Percentiles rank a stretch among this genome's conserved stretches.
Evolutionary conservation across 805 yeast genomes (phyloP).

Genomic region (Candida pseudofarinosa): DNA sequence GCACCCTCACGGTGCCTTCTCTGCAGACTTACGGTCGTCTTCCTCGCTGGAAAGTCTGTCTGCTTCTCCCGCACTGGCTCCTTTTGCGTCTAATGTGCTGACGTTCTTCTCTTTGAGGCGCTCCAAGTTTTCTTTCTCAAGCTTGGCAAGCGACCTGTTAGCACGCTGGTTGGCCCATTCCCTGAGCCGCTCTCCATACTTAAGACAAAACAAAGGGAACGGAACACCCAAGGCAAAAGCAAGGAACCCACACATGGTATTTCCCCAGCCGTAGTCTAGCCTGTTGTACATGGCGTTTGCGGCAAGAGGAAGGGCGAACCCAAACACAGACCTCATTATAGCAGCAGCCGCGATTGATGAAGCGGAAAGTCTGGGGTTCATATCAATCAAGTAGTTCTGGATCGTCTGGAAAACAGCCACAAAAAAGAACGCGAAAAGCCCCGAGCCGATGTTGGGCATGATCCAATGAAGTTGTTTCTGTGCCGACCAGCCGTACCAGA

Average conservation of each 20-base stretch:
- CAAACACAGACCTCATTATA: constrained; percentile 61
- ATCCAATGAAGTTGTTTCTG: constrained; percentile 54
- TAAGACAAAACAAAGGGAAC: constrained; percentile 54
- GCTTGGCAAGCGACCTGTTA: constrained; percentile 42
- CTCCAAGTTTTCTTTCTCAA: constrained; percentile 41
- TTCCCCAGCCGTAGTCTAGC: constrained; percentile 70
- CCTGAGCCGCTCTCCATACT: constrained; percentile 55
- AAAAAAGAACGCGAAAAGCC: constrained; percentile 54
- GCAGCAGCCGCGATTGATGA: constrained; percentile 69
- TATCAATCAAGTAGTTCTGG: constrained; percentile 66
- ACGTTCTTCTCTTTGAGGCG: constrained; percentile 17
- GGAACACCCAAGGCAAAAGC: constrained; percentile 62
- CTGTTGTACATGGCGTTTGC: constrained; percentile 53
- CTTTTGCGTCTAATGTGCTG: too few species aligned
- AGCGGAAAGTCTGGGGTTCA: constrained; percentile 65
- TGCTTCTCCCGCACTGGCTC: too few species aligned
- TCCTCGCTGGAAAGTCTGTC: too few species aligned
- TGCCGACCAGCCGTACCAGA: constrained; percentile 75
- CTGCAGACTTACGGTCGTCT: too few species aligned
- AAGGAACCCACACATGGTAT: constrained; percentile 56
- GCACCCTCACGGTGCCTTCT: too few species aligned
- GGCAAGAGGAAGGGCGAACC: constrained; percentile 66
- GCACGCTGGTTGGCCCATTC: constrained; percentile 53
- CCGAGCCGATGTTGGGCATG: constrained; percentile 59
- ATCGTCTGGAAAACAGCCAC: constrained; percentile 66